These are phyloP conservation scores for barley (Hordeum vulgare) DNA, from an alignment of 176 grass and related monocot species.

Conservation along the genomic window DNA sequence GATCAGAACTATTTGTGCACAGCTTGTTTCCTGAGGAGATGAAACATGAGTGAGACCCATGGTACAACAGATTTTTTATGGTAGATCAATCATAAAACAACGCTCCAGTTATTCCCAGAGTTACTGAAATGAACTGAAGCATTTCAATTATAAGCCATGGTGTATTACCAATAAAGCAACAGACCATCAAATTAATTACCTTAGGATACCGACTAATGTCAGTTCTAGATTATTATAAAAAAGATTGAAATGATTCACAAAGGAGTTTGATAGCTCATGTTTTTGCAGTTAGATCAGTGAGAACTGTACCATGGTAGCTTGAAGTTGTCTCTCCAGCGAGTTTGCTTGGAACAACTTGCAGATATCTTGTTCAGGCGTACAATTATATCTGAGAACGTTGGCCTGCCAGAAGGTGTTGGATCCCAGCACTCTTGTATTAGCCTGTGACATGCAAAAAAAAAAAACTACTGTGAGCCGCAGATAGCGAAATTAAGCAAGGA, in stretches of 20 bases:
- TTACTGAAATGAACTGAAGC: neutral
- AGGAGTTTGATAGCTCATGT: neutral
- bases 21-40: conserved; percentile 41
- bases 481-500: neutral
- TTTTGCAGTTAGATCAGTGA: neutral
- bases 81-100: neutral
- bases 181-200: neutral
- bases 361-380: conserved; percentile 56
- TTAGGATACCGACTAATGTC: neutral
- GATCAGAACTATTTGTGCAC: conserved; percentile 4
- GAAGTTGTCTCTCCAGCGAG: conserved; percentile 68
- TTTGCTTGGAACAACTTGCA: conserved; percentile 37
- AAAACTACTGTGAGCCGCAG: neutral
- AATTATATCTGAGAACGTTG: conserved; percentile 81
- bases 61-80: neutral
- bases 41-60: conserved; percentile 6
- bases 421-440: conserved; percentile 87
- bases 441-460: conserved; percentile 31
- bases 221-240: neutral
- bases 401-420: conserved; percentile 45
- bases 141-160: conserved; percentile 2
- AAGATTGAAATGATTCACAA: neutral
- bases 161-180: neutral
- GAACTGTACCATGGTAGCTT: conserved; percentile 69
- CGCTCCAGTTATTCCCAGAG: neutral